Evolutionary conservation across 768 basidiomycete species (phyloP), one percentile per base, ranked within the genome.

Genomic region (Lentinula guzmanii): DNA sequence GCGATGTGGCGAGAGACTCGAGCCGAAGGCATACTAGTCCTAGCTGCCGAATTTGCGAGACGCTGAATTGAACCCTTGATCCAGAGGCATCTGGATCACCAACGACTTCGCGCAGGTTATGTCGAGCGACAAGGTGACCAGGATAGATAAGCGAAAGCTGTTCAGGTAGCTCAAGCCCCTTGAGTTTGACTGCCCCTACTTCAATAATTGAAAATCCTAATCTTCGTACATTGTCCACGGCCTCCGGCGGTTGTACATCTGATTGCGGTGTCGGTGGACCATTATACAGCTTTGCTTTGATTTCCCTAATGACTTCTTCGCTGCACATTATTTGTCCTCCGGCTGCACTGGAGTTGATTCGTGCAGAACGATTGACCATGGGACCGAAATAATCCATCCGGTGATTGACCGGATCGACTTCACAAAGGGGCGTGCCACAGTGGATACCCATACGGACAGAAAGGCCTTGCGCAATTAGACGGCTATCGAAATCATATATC

Each of bases 311-410:
- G 65, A 95, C 87, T 61, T 97, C 94, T 3, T 86, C 82, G 68
- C 91, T 94, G 68, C 91, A 89, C 84, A 91, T 89, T 70, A 98
- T 92, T 72, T 98, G 93, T 0, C 97, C 97, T 6, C 97, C 97
- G 8, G 86, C 85, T 0, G 97, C 95, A 61, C 78, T 83, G 21
- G 87, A 86, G 62, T 79, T 84, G 67, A 99, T 91, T 43, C 96
- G 84, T 5, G 96, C 86, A 0, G 95, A 82, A 35, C 95, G 90
- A 73, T 98, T 98, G 66, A 96, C 93, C 85, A 97, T 93, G 1
- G 94, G 89, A 0, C 95, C 95, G 67, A 96, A 92, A 74, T 98
- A 98, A 72, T 98, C 96, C 97, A 99, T 98, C 50, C 97, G 89
- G 62, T 86, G 79, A 4, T 94, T 96, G 69, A 93, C 87, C 2